Evolutionary conservation across 1,284 basidiomycete genomes (phyloP).

Genomic region (Acaromyces ingoldii): DNA sequence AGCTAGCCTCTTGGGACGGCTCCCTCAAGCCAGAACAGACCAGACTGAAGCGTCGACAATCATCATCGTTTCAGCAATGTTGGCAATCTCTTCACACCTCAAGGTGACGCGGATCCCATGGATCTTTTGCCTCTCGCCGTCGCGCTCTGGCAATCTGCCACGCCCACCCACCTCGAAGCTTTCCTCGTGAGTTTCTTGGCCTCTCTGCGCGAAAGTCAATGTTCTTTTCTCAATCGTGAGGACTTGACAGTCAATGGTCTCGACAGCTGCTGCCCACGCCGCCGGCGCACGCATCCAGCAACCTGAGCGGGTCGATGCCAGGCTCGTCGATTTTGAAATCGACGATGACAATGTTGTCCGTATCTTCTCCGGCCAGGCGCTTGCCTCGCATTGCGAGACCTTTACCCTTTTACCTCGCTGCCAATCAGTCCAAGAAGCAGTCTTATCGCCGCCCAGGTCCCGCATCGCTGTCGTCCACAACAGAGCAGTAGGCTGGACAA

Average conservation of each 20-base stretch:
- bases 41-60: not conserved
- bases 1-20: too few species aligned
- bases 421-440: slow-evolving; percentile 6
- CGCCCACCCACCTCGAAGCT: slow-evolving; percentile 7
- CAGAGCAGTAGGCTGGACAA: slow-evolving; percentile 1
- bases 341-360: not conserved
- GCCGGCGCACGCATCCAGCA: not conserved
- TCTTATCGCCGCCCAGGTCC: slow-evolving; percentile 9
- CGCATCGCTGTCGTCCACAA: slow-evolving; percentile 13
- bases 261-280: not conserved
- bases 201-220: not conserved
- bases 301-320: not conserved
- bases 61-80: slow-evolving; percentile 23
- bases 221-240: not conserved
- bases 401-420: slow-evolving; percentile 9
- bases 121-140: slow-evolving; percentile 22
- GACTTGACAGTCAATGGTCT: slow-evolving; percentile 2
- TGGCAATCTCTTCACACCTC: slow-evolving; percentile 28
- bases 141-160: slow-evolving; percentile 21
- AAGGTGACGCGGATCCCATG: slow-evolving; percentile 28
- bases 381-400: too few species aligned
- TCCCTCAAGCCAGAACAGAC: slow-evolving; percentile 3
- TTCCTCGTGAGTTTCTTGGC: slow-evolving; percentile 4
- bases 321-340: slow-evolving; percentile 2
- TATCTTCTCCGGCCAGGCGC: not conserved